Evolutionary conservation across 805 yeast species (phyloP), one percentile per base, ranked within the genome.

Genomic region (Pichia deserticola): DNA sequence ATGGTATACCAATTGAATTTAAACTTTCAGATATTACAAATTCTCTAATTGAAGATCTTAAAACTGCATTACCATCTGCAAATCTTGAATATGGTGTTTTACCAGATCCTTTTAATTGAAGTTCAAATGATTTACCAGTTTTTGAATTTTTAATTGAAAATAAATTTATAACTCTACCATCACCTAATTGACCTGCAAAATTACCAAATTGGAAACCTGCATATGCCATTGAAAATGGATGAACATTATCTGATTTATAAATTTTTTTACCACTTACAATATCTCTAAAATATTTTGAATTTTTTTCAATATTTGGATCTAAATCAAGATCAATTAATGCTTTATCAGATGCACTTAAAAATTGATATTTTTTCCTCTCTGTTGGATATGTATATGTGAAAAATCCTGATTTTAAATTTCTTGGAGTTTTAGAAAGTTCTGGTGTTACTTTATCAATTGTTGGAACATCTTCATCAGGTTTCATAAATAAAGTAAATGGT

Each of bases 131-230:
- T 29, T 60, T 6, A 75, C 65, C 25, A 77, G 72, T 4, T 52
- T 55, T 3, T 57, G 59, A n/a, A 25, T 42, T 81, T 6, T 74
- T 72, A 0, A 84, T 67, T 55, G 86, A 92, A 68, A 92, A 90
- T 42, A 92, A 68, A 59, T 86, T 88, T 7, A 83, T 77, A 2
- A 89, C 97, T 52, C 99, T 71, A 1, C 99, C 99, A 64, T 92
- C 99, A 7, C 99, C 99, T 53, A 92, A 70, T 65, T 93, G 99
- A 2, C 98, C 98, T 0, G 97, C 97, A 79, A 92, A 92, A 55
- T 79, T 80, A 3, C 99, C 98, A 71, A 93, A 92, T 62, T 92
- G 99, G 75, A 84, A 89, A 1, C 99, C 99, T 1, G 98, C 96
- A 65, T 92, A 92, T 0, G 92, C 87, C 64, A 86, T 90, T 11